Evolutionary conservation across 768 basidiomycete genomes (phyloP).

Genomic region (Coprinopsis marcescibilis): DNA sequence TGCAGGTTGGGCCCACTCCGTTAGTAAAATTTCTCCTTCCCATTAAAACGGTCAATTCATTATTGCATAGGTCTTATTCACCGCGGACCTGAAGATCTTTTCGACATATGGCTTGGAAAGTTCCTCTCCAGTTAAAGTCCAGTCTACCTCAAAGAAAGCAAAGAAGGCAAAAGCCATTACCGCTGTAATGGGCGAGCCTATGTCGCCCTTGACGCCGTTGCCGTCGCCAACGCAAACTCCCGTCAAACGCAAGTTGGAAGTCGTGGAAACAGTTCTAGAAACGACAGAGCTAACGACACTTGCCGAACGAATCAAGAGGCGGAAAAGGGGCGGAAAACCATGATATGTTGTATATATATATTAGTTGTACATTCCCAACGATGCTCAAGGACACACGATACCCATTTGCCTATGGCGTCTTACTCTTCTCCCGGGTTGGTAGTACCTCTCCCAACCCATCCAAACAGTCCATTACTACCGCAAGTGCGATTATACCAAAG

Average conservation of each 20-base stretch:
- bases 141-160: no score
- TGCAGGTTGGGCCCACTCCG: conserved; percentile 90
- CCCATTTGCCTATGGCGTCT: conserved; percentile 1
- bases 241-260: conserved; percentile 23
- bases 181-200: background rate
- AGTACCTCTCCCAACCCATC: conserved; percentile 24
- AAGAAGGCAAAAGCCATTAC: no score
- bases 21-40: conserved; percentile 25
- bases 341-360: background rate
- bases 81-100: conserved; percentile 67
- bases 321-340: conserved; percentile 14
- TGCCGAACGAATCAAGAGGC: conserved; percentile 38
- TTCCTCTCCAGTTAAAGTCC: no score
- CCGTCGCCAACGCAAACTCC: no score
- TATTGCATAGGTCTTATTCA: conserved; percentile 58
- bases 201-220: conserved; percentile 22
- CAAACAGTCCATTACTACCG: conserved; percentile 53
- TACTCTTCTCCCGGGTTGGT: background rate
- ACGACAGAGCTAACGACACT: conserved; percentile 24
- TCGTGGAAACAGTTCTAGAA: conserved; percentile 2
- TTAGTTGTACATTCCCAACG: background rate
- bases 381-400: conserved; percentile 3
- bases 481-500: conserved; percentile 63
- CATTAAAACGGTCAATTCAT: conserved; percentile 1
- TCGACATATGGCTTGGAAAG: conserved; percentile 47